phyloP scores from a whole-genome alignment of 139 green algal species.

The Pleodorina starrii region DNA sequence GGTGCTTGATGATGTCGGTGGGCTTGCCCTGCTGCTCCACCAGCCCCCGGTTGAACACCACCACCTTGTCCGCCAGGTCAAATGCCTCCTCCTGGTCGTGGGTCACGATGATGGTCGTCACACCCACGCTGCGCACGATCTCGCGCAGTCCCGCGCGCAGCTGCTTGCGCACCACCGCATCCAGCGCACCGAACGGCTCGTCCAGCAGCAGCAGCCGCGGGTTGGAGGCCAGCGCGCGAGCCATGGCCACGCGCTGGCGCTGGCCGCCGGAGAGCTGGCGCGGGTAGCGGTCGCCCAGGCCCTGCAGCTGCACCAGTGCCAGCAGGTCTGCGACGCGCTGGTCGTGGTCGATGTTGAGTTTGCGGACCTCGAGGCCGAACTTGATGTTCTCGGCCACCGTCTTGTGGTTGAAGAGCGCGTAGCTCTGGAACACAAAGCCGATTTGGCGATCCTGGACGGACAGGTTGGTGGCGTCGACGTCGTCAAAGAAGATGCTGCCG shows the following conservation, averaged over 20 bases:
- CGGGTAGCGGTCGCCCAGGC: constrained; percentile 79
- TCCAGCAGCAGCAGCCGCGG: constrained; percentile 87
- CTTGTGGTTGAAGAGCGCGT: constrained; percentile 95
- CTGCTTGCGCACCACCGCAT: constrained; percentile 82
- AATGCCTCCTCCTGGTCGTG: constrained; percentile 93
- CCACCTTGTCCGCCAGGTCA: constrained; percentile 84
- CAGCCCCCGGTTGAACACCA: constrained; percentile 68
- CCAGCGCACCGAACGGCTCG: constrained; percentile 90
- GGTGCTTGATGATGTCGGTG: constrained; percentile 72
- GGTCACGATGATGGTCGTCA: constrained; percentile 92
- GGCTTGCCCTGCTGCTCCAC: constrained; percentile 81
- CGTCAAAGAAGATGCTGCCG: constrained; percentile 87
- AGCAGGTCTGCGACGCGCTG: constrained; percentile 85
- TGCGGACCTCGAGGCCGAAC: constrained; percentile 87
- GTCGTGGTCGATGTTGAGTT: constrained; percentile 78
- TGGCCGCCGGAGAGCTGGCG: constrained; percentile 87
- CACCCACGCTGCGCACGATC: constrained; percentile 80
- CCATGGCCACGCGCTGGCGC: constrained; percentile 95
- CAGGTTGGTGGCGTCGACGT: constrained; percentile 69
- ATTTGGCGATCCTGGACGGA: constrained; percentile 75
- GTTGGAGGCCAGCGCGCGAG: constrained; percentile 87
- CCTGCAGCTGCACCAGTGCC: constrained; percentile 83
- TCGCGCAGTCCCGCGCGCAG: constrained; percentile 77
- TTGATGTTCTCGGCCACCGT: constrained; percentile 91
- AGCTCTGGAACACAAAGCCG: constrained; percentile 92